These are phyloP conservation scores for Colletotrichum spaethianum DNA, from an alignment of 2,329 filamentous ascomycete species.

Conservation along the genomic window DNA sequence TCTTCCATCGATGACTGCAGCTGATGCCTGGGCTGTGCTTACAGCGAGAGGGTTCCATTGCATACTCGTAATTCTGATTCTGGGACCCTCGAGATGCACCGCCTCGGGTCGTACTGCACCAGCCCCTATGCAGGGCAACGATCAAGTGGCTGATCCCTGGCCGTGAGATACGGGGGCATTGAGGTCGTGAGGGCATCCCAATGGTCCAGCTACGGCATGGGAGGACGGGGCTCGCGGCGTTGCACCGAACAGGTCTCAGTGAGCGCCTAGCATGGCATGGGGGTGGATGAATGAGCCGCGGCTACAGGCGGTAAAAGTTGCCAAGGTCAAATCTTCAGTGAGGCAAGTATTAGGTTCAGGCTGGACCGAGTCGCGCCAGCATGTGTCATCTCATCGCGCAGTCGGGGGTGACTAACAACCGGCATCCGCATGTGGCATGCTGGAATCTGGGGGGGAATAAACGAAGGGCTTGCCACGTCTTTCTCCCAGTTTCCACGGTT, in stretches of 20 bases:
- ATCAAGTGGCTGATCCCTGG: conserved; percentile 19
- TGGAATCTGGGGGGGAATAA: background rate
- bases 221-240: background rate
- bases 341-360: conserved; percentile 7
- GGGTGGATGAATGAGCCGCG: conserved; percentile 5
- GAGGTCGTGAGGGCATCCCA: background rate
- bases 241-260: background rate
- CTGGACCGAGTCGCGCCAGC: background rate
- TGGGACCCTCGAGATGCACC: conserved; percentile 22
- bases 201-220: conserved; percentile 21
- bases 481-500: background rate
- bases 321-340: background rate
- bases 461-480: background rate
- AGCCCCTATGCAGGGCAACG: conserved; percentile 15
- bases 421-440: background rate
- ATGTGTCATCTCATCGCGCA: conserved; percentile 33
- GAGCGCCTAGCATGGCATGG: conserved; percentile 6
- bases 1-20: conserved; percentile 8
- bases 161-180: conserved; percentile 6
- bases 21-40: conserved; percentile 19
- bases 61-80: conserved; percentile 6
- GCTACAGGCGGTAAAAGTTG: conserved; percentile 8
- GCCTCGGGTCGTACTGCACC: conserved; percentile 26
- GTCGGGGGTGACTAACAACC: conserved; percentile 22
- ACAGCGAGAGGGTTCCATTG: background rate